Percentiles rank a stretch among this genome's conserved stretches.
Evolutionary conservation across 768 basidiomycete genomes (phyloP).

Genomic region (Boletus eberwhitei): DNA sequence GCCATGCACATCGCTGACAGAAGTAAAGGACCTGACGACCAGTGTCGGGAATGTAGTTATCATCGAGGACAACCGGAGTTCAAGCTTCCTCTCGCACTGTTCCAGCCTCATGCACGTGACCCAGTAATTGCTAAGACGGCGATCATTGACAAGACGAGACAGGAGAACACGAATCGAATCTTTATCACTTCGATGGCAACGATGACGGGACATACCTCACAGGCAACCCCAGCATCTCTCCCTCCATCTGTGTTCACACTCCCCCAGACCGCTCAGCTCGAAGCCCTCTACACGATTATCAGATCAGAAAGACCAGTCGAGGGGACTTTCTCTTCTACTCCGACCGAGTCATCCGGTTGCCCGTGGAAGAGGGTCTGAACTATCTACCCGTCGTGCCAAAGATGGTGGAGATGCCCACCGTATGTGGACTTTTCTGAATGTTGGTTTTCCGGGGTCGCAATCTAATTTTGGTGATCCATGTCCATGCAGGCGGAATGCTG

Average conservation of each 20-base stretch:
- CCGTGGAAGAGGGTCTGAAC: constrained; percentile 87
- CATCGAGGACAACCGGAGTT: too few species aligned
- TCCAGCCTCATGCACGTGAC: too few species aligned
- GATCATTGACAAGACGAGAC: too few species aligned
- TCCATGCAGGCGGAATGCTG: not conserved
- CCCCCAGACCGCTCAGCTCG: constrained; percentile 87
- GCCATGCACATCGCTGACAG: too few species aligned
- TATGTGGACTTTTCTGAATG: constrained; percentile 34
- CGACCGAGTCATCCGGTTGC: constrained; percentile 82
- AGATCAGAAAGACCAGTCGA: constrained; percentile 78
- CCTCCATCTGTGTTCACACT: constrained; percentile 87
- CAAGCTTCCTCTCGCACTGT: too few species aligned
- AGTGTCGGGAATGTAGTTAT: too few species aligned
- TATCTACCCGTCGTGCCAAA: constrained; percentile 75
- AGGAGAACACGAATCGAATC: not conserved
- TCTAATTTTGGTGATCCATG: not conserved
- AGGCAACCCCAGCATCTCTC: constrained; percentile 39
- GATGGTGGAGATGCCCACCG: constrained; percentile 80
- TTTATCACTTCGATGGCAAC: constrained; percentile 11
- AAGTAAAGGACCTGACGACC: too few species aligned
- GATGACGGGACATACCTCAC: constrained; percentile 25
- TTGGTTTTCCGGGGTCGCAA: not conserved
- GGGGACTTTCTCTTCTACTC: constrained; percentile 98
- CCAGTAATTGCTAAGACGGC: too few species aligned
- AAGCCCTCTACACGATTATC: constrained; percentile 94